A percentile compares a stretch with the other conserved stretches of the same genome.
phyloP scores from a whole-genome alignment of 1,139 yeast species.

The Candida gigantensis region DNA sequence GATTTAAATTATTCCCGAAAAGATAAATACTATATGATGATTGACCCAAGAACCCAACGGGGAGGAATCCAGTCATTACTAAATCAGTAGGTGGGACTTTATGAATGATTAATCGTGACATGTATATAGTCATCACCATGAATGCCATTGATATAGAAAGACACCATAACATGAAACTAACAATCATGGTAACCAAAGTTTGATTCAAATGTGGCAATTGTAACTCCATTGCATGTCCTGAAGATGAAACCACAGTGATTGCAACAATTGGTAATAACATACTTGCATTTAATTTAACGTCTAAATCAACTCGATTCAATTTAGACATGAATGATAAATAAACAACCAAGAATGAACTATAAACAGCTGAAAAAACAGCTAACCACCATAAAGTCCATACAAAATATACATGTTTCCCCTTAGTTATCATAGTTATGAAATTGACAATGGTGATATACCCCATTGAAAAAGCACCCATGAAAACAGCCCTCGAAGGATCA shows the following conservation, averaged over 20 bases:
- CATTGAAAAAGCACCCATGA: slow-evolving; percentile 80
- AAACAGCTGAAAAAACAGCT: slow-evolving; percentile 50
- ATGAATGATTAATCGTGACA: slow-evolving; percentile 56
- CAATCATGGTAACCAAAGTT: slow-evolving; percentile 52
- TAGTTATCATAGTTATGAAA: slow-evolving; percentile 43
- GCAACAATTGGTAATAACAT: slow-evolving; percentile 73
- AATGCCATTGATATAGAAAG: slow-evolving; percentile 66
- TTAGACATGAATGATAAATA: slow-evolving; percentile 42
- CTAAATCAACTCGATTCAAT: slow-evolving; percentile 20
- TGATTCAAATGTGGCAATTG: slow-evolving; percentile 42
- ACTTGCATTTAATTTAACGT: slow-evolving; percentile 37
- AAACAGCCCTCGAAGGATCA: slow-evolving; percentile 54
- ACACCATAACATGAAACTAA: slow-evolving; percentile 64
- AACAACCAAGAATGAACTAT: slow-evolving; percentile 58
- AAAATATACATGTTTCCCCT: slow-evolving; percentile 18
- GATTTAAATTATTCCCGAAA: slow-evolving; percentile 47
- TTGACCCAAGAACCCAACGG: slow-evolving; percentile 62
- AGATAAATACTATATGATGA: slow-evolving; percentile 69
- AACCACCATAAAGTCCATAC: slow-evolving; percentile 21
- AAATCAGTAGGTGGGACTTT: slow-evolving; percentile 55
- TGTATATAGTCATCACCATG: slow-evolving; percentile 55
- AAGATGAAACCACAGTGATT: slow-evolving; percentile 69
- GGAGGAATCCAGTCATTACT: slow-evolving; percentile 30
- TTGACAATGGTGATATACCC: slow-evolving; percentile 68
- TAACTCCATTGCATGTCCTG: slow-evolving; percentile 56